Evolutionary conservation across 139 green algal species (phyloP).

Genomic region (Auxenochlorella protothecoides): DNA sequence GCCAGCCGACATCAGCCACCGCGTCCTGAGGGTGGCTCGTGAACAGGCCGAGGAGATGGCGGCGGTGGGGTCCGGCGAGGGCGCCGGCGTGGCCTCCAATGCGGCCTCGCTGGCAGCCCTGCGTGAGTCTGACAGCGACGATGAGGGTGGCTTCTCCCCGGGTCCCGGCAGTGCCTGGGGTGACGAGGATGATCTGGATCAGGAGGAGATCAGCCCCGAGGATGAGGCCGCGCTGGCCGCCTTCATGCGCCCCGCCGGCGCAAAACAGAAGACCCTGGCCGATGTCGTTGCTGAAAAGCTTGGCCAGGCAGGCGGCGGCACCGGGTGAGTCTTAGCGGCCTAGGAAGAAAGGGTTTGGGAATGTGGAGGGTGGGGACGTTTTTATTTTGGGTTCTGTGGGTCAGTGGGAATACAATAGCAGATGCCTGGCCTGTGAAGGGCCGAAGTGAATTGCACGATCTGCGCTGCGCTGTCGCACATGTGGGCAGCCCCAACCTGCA

Average conservation of each 20-base stretch:
- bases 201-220: slow-evolving; percentile 46
- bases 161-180: slow-evolving; percentile 1
- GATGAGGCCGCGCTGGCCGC: slow-evolving; percentile 73
- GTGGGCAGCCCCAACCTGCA: neutral
- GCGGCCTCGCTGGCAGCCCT: slow-evolving; percentile 3
- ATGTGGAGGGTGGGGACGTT: neutral
- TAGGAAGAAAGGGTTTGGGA: no score
- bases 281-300: slow-evolving; percentile 86
- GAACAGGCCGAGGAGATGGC: slow-evolving; percentile 82
- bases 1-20: slow-evolving; percentile 39
- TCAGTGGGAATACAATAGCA: no score
- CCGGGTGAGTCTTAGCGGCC: no score
- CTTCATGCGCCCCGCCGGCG: slow-evolving; percentile 51
- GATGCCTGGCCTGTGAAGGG: no score
- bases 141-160: slow-evolving; percentile 25
- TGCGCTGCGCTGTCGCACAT: no score
- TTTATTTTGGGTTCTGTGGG: no score
- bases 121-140: slow-evolving; percentile 25
- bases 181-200: slow-evolving; percentile 21
- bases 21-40: slow-evolving; percentile 68
- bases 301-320: slow-evolving; percentile 13
- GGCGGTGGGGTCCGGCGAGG: slow-evolving; percentile 30
- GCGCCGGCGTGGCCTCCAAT: slow-evolving; percentile 7
- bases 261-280: slow-evolving; percentile 56
- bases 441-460: no score